A percentile compares a stretch with the other conserved stretches of the same genome.
phyloP scores from a whole-genome alignment of 805 yeast species.

The Candida chilensis region DNA sequence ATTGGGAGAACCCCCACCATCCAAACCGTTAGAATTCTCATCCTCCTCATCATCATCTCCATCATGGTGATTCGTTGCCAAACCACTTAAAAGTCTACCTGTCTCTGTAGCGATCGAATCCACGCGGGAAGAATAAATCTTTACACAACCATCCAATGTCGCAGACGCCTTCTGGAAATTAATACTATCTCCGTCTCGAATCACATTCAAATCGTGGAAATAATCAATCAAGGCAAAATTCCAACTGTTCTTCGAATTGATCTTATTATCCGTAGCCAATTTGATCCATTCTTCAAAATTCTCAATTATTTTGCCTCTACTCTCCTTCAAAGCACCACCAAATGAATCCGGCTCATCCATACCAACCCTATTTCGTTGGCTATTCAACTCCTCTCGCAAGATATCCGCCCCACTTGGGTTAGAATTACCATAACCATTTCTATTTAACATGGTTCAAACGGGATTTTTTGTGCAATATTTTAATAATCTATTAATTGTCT shows the following conservation, averaged over 20 bases:
- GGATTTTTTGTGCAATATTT: too few relatives aligned
- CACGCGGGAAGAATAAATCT: slow-evolving; percentile 37
- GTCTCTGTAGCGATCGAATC: slow-evolving; percentile 36
- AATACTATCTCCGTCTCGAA: slow-evolving; percentile 34
- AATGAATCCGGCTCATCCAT: too few relatives aligned
- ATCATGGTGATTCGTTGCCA: slow-evolving; percentile 34
- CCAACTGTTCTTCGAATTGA: slow-evolving; percentile 41
- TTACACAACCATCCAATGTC: slow-evolving; percentile 45
- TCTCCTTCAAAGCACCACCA: not conserved
- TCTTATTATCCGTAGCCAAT: slow-evolving; percentile 36
- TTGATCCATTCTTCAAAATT: slow-evolving; percentile 42
- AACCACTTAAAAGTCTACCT: slow-evolving; percentile 52
- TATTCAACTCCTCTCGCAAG: too few relatives aligned
- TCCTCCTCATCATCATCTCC: slow-evolving; percentile 7
- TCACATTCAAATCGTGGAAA: slow-evolving; percentile 38
- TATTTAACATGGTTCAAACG: too few relatives aligned
- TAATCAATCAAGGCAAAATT: slow-evolving; percentile 40
- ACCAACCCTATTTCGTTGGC: too few relatives aligned
- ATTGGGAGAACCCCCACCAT: slow-evolving; percentile 1
- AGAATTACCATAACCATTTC: too few relatives aligned
- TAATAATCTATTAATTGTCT: too few relatives aligned
- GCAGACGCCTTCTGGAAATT: slow-evolving; percentile 38
- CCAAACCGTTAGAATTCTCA: slow-evolving; percentile 1
- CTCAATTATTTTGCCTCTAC: slow-evolving; percentile 1
- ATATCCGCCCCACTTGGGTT: too few relatives aligned